These are phyloP conservation scores for Catharanthus roseus DNA, from an alignment of 257 asterid genomes.

Conservation along the genomic window DNA sequence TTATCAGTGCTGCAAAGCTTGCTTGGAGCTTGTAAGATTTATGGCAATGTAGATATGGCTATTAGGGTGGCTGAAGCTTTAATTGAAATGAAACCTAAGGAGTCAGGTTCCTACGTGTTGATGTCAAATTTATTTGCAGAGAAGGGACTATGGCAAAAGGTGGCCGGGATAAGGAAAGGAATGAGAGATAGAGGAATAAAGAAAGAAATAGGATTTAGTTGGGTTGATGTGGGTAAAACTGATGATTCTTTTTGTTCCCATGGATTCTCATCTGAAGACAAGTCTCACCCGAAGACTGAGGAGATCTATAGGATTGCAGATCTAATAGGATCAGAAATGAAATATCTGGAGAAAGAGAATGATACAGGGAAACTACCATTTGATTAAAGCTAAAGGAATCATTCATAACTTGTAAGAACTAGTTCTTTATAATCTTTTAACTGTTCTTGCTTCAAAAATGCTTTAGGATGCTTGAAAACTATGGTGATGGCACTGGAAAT, in stretches of 20 bases:
- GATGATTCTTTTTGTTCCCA: slow-evolving; percentile 46
- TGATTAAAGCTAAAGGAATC: background rate
- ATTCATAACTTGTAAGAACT: background rate
- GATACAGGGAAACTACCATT: slow-evolving; percentile 19
- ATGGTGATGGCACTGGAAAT: too few relatives aligned
- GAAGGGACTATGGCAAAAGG: slow-evolving; percentile 91
- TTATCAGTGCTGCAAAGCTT: slow-evolving; percentile 74
- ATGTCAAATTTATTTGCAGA: slow-evolving; percentile 92
- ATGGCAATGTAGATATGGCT: slow-evolving; percentile 76
- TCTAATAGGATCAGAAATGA: slow-evolving; percentile 66
- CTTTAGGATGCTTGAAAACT: too few relatives aligned
- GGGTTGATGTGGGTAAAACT: slow-evolving; percentile 68
- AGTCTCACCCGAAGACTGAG: slow-evolving; percentile 52
- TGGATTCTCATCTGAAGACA: slow-evolving; percentile 83
- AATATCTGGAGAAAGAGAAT: slow-evolving; percentile 36
- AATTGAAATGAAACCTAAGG: slow-evolving; percentile 59
- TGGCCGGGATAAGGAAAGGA: slow-evolving; percentile 61
- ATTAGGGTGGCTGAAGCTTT: slow-evolving; percentile 49
- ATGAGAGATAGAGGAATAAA: slow-evolving; percentile 68
- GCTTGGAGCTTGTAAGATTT: slow-evolving; percentile 68
- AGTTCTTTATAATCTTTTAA: background rate
- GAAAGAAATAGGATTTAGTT: slow-evolving; percentile 86
- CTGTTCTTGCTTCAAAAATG: background rate
- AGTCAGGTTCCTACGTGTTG: slow-evolving; percentile 75
- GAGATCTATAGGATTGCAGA: slow-evolving; percentile 69